Base-by-base conservation (phyloP, 495 filamentous ascomycete species). In the Penicillium coffeae region DNA sequence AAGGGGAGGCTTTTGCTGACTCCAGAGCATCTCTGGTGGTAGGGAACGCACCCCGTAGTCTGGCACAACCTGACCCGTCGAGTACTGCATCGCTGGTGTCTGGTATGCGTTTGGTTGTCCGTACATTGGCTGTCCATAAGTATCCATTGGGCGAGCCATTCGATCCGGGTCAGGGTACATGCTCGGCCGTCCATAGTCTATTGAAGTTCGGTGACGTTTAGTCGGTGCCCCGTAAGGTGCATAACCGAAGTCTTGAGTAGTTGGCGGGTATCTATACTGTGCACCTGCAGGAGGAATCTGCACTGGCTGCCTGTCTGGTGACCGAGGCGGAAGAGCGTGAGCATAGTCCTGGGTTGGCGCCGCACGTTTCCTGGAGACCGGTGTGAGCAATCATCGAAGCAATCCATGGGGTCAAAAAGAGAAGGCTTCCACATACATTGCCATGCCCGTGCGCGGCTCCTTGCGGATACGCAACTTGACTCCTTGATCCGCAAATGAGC, bases 401-500 rank as follows among this genome's bases (percentile, higher is more conserved):
- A 32, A 40, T 21, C 42, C 6, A 21, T 10, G 14, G 13, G 21
- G 7, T 13, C 18, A 30, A 10, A 4, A 30, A 10, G 4, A 10
- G 25, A 30, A 30, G 10, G 5, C 4, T 30, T 30, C 5, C 10
- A 30, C 25, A 30, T 30, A 30, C 25, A 30, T 30, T 30, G 25
- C 25, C 70, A 82, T 74, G 55, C 81, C 51, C 15, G 76, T 79
- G 49, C 85, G 74, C 50, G 82, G 81, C 57, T 96, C 90, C 64
- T 98, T 98, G 49, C 91, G 81, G 38, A 96, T 82, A 42, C 92
- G 80, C 37, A 98, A 72, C 33, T 90, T 84, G 10, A 97, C 89
- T 14, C 93, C 93, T 64, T 98, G 93, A 62, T 98, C 93, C 50
- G 88, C 88, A 69, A 98, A 97, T 0, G 89, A 89, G 51, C 91